Conservation (phyloP, 2,329 filamentous ascomycete genomes). For the Aspergillus sclerotialis region DNA sequence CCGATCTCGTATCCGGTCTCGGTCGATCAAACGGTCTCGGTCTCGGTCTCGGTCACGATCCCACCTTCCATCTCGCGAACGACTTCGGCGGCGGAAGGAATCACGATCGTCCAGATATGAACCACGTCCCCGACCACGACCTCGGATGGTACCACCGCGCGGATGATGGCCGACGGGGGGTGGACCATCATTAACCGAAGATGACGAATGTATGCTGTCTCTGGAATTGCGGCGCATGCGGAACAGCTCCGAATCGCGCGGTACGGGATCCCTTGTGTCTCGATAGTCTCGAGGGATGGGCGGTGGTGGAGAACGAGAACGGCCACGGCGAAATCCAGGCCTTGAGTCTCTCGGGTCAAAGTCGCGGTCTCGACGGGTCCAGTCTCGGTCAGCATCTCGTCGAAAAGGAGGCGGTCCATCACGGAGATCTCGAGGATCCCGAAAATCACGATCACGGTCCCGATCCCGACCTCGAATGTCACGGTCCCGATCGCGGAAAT, state of each 20-base stretch:
- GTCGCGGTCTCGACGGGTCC: constrained; percentile 41
- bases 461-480: constrained; percentile 52
- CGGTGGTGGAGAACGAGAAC: constrained; percentile 38
- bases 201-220: constrained; percentile 35
- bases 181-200: constrained; percentile 29
- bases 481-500: constrained; percentile 47
- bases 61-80: constrained; percentile 38
- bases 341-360: constrained; percentile 39
- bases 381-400: constrained; percentile 38
- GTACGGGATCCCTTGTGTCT: constrained; percentile 28
- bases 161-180: constrained; percentile 25
- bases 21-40: constrained; percentile 29
- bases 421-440: constrained; percentile 33
- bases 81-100: constrained; percentile 36
- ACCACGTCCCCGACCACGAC: constrained; percentile 37
- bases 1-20: constrained; percentile 29
- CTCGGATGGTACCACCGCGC: constrained; percentile 33
- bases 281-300: constrained; percentile 31
- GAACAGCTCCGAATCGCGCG: constrained; percentile 31
- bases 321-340: constrained; percentile 39
- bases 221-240: constrained; percentile 38
- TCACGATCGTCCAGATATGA: constrained; percentile 37
- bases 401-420: constrained; percentile 34
- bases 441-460: constrained; percentile 33
- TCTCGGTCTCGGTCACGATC: constrained; percentile 32